A percentile compares a stretch with the other conserved stretches of the same genome.
These are phyloP conservation scores for Botrytis deweyae DNA, from an alignment of 2,329 filamentous ascomycete species.

Conservation along the genomic window DNA sequence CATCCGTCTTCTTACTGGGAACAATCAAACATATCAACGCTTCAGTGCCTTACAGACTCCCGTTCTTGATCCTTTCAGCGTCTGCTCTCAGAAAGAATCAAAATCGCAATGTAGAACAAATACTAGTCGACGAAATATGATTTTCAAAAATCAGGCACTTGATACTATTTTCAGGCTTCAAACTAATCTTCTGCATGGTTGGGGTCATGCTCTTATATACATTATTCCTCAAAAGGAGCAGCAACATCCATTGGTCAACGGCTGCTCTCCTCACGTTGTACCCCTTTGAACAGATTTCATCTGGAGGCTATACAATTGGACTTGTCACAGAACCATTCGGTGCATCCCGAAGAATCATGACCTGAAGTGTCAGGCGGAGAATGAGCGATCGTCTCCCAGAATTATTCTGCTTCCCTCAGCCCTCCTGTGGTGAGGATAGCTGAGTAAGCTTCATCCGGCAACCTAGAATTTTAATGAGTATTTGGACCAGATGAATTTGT, in stretches of 20 bases:
- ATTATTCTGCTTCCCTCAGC: background rate
- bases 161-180: background rate
- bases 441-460: background rate
- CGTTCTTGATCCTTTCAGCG: background rate
- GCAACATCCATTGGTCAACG: background rate
- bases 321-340: constrained; percentile 41
- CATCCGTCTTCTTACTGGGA: background rate
- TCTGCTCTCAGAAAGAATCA: too few species aligned
- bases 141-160: background rate
- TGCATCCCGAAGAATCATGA: constrained; percentile 35
- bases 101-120: background rate
- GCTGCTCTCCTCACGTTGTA: background rate
- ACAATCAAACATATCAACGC: background rate
- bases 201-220: background rate
- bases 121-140: background rate
- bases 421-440: background rate
- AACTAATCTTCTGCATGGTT: background rate
- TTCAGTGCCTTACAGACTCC: background rate
- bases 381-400: background rate
- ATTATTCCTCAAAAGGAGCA: background rate
- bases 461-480: background rate
- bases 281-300: constrained; percentile 24
- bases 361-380: constrained; percentile 21
- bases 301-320: constrained; percentile 34
- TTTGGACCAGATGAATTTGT: background rate